Conservation (phyloP, 129 eudicot species). For the Saposhnikovia divaricata region DNA sequence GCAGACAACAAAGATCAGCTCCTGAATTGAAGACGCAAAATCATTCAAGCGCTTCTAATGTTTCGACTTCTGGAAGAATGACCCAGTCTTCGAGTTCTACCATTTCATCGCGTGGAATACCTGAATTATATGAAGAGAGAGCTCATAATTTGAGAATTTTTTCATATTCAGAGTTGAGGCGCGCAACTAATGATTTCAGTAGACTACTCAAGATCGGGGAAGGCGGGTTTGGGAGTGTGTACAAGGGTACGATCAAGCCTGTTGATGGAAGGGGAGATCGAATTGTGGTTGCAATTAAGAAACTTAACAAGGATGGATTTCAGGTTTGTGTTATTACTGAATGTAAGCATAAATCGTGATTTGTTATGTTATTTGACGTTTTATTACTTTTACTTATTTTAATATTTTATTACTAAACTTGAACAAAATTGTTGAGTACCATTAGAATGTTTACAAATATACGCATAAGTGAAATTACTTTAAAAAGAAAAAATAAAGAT, state of each 20-base stretch:
- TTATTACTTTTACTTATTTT: too few species aligned
- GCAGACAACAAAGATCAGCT: constrained; percentile 62
- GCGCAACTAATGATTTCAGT: constrained; percentile 65
- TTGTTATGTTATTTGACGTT: too few species aligned
- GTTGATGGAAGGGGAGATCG: constrained; percentile 51
- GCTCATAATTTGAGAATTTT: constrained; percentile 69
- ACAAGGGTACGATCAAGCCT: constrained; percentile 59
- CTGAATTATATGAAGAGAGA: constrained; percentile 59
- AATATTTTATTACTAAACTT: too few species aligned
- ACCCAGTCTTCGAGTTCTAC: constrained; percentile 56
- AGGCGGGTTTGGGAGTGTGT: constrained; percentile 94
- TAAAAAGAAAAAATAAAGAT: too few species aligned
- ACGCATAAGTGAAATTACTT: too few species aligned
- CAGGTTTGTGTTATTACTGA: constrained; percentile 36
- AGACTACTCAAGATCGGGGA: constrained; percentile 75
- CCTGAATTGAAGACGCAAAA: constrained; percentile 43
- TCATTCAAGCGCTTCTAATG: constrained; percentile 34
- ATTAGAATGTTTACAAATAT: too few species aligned
- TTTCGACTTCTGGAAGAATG: constrained; percentile 34
- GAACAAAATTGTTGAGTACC: too few species aligned
- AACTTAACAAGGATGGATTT: constrained; percentile 65
- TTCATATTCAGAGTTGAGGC: constrained; percentile 55
- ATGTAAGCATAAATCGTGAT: too few species aligned
- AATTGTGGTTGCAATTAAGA: constrained; percentile 61
- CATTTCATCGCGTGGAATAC: constrained; percentile 50